Base-by-base conservation (phyloP, 331 rosid genomes). In the Rosa hybrid region DNA sequence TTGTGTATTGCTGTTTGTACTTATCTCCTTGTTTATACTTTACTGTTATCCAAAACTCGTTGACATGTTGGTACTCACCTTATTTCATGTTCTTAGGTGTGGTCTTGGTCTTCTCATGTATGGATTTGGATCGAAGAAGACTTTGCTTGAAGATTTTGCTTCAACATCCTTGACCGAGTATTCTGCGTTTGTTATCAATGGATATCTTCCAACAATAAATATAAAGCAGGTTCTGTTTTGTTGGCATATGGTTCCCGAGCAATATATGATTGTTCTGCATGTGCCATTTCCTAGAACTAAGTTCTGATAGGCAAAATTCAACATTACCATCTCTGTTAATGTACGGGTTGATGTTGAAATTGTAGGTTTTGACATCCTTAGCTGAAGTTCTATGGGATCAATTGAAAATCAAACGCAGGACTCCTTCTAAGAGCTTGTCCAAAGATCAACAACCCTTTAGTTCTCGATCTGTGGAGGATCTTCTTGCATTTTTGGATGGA, bases 41-140 rank as follows among this genome's bases (percentile, higher is more conserved):
- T 44, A 8, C 25, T 13, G 17, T 3, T 64, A 17, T 39, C 39
- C 23, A 8, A 25, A 60, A 12, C 46, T 38, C 23, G 14, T 48
- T 42, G 41, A 0, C 5, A 17, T 54, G 30, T 60, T 41, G 10
- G 65, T 80, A 71, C 18, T 27, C n/a, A 46, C 68, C 39, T 17
- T 12, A 59, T 63, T 60, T 60, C 71, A 63, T 74, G 83, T 79
- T 17, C 39, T 12, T 81, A 93, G 99, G 75, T 93, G 90, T 77
- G 96, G 92, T 67, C 91, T 91, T 65, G 90, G 90, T 54, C 92
- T 95, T 83, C 84, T 93, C 14, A 93, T 93, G 96, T 95, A 93
- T 87, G 98, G 97, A 77, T 95, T 93, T 89, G 99, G 99, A 75
- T 95, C 99, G 68, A 95, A 95, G 84, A 95, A 86, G 86, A 85